A percentile compares a stretch with the other conserved stretches of the same genome.
Evolutionary conservation across 116 monocot genomes (phyloP).

Genomic region (Zostera marina): DNA sequence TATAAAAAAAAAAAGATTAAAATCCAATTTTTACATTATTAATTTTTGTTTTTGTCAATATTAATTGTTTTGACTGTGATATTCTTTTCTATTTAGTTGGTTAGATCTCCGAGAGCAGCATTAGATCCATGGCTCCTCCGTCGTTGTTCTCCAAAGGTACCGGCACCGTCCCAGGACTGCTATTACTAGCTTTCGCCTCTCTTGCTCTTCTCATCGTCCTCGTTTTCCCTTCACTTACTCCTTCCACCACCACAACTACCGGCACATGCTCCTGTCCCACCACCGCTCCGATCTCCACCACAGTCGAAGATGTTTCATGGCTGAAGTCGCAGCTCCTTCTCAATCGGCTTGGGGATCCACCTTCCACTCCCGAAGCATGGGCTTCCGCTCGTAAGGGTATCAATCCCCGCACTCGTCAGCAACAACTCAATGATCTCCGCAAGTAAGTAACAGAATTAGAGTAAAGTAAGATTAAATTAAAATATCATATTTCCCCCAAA

Average conservation of each 20-base stretch:
- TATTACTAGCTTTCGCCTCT: slow-evolving; percentile 25
- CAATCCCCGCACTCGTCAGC: slow-evolving; percentile 66
- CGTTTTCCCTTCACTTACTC: slow-evolving; percentile 24
- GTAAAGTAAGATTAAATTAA: background rate
- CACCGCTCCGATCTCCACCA: slow-evolving; percentile 17
- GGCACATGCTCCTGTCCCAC: slow-evolving; percentile 5
- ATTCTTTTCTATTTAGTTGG: too few relatives aligned
- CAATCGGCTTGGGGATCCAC: slow-evolving; percentile 42
- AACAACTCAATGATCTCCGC: slow-evolving; percentile 57
- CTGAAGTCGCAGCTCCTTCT: slow-evolving; percentile 31
- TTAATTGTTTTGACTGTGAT: too few relatives aligned
- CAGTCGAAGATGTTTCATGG: slow-evolving; percentile 48
- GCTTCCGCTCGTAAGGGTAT: slow-evolving; percentile 67
- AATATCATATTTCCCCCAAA: background rate
- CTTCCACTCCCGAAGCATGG: slow-evolving; percentile 39
- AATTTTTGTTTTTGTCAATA: too few relatives aligned
- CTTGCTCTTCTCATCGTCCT: slow-evolving; percentile 42
- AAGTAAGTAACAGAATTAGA: slow-evolving; percentile 6
- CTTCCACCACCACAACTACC: slow-evolving; percentile 12
- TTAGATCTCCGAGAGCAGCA: too few relatives aligned
- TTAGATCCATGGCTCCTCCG: background rate
- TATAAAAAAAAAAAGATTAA: too few relatives aligned
- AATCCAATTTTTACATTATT: too few relatives aligned
- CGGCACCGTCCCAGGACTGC: slow-evolving; percentile 18
- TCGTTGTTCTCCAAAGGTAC: background rate